These are phyloP conservation scores for Globisporangium cystogenes DNA, from an alignment of 352 stramenopile species.

Conservation along the genomic window DNA sequence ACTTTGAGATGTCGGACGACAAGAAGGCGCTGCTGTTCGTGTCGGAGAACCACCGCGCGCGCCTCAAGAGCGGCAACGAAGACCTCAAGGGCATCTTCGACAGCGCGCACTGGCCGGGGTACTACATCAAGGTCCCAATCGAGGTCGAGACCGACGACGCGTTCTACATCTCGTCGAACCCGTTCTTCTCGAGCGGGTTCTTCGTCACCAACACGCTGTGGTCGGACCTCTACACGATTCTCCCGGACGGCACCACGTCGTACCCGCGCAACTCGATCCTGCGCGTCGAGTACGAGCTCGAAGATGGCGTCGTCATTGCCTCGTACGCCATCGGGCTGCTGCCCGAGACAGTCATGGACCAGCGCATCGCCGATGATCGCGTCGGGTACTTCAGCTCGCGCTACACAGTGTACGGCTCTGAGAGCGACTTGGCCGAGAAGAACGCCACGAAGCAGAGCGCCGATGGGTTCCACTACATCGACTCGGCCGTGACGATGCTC, in stretches of 20 bases:
- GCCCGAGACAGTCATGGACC: conserved; percentile 44
- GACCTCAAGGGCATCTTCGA: conserved; percentile 54
- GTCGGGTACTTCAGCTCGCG: conserved; percentile 75
- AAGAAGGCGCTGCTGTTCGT: conserved; percentile 36
- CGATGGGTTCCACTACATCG: conserved; percentile 42
- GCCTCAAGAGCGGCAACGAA: conserved; percentile 24
- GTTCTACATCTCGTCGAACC: conserved; percentile 41
- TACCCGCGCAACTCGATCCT: conserved; percentile 72
- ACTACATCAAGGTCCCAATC: conserved; percentile 45
- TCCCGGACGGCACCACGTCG: conserved; percentile 17
- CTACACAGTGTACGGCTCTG: conserved; percentile 50
- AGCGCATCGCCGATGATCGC: conserved; percentile 64
- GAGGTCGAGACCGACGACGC: conserved; percentile 52
- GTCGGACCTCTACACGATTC: conserved; percentile 29
- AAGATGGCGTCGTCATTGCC: conserved; percentile 43
- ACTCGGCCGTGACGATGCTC: conserved; percentile 56
- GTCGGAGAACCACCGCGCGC: conserved; percentile 50
- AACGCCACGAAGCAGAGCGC: neutral
- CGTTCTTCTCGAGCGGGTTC: conserved; percentile 68
- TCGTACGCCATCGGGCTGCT: conserved; percentile 73
- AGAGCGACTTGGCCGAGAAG: conserved; percentile 20
- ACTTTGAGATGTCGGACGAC: conserved; percentile 50
- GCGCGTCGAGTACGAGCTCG: conserved; percentile 69
- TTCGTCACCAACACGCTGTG: conserved; percentile 52
- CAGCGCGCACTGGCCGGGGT: conserved; percentile 60